Percentiles rank a stretch among this genome's conserved stretches.
These are phyloP conservation scores for Ustilago nuda DNA, from an alignment of 1,284 basidiomycete genomes.

Conservation along the genomic window DNA sequence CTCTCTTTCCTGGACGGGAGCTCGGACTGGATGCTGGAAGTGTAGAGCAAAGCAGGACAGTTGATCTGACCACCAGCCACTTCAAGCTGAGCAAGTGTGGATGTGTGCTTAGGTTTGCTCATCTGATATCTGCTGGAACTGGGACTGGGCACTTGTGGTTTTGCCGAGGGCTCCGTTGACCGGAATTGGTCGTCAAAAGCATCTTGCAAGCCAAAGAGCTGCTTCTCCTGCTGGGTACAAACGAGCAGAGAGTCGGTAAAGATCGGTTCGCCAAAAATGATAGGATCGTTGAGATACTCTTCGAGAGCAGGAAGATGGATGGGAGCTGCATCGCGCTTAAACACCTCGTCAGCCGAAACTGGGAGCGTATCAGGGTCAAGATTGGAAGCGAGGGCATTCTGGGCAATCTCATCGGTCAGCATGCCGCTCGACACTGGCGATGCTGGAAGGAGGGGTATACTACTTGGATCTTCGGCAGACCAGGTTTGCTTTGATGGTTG, in stretches of 20 bases:
- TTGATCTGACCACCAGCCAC: slow-evolving; percentile 46
- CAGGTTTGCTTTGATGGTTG: slow-evolving; percentile 4
- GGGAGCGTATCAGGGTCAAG: slow-evolving; percentile 26
- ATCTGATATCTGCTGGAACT: slow-evolving; percentile 3
- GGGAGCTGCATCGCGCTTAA: slow-evolving; percentile 57
- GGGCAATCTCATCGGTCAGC: slow-evolving; percentile 19
- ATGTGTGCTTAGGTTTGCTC: slow-evolving; percentile 16
- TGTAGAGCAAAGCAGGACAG: slow-evolving; percentile 31
- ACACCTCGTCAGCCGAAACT: slow-evolving; percentile 61
- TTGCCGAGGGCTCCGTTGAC: not conserved
- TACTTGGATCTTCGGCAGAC: slow-evolving; percentile 33
- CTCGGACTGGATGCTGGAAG: slow-evolving; percentile 18
- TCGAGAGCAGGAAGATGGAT: slow-evolving; percentile 69
- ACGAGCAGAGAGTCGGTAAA: slow-evolving; percentile 41
- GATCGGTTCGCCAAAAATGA: slow-evolving; percentile 47
- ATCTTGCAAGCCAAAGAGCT: slow-evolving; percentile 49
- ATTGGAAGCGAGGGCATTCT: slow-evolving; percentile 17
- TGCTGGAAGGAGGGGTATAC: slow-evolving; percentile 30
- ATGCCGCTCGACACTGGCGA: slow-evolving; percentile 15
- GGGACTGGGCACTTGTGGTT: not conserved
- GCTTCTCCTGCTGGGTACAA: slow-evolving; percentile 47
- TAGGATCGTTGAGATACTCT: slow-evolving; percentile 46
- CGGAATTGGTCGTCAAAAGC: not conserved
- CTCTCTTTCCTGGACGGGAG: not conserved
- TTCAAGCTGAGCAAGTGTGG: slow-evolving; percentile 25